Evolutionary conservation across 148 eudicot genomes (phyloP), one percentile per base, ranked within the genome.

Genomic region (Camellia granthamiana): DNA sequence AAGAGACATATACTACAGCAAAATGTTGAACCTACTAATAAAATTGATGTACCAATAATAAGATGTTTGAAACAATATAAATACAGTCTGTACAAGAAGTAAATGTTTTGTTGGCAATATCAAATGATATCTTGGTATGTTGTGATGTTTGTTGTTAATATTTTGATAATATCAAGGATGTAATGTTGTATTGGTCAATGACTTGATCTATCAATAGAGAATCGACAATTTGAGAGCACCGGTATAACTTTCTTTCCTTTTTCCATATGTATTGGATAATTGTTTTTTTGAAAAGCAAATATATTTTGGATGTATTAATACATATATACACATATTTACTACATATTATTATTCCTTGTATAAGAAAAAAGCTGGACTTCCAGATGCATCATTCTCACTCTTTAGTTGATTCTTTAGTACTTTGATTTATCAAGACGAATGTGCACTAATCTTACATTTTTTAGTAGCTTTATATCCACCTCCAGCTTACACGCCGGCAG

Each of bases 381-480:
- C 63, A 52, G 73, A 38, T 66, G 63, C 73, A 18, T 41, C 52
- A 77, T 51, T 66, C 63, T 77, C 21, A 42, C 15, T 38, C 49
- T 19, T 52, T 41, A 4, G 41, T 54, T 66, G 13, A 8, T 52
- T 15, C 6, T 66, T 38, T 10, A 2, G 71, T 77, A 61, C 44
- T 23, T 19, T 3, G 5, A 1, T 43, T 60, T 52, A 18, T 62
- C 69, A 76, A 4, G 63, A 41, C 14, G 23, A 58, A 47, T 42
- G 38, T 23, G 74, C 14, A 54, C 56, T 85, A 77, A 73, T 41
- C 65, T 82, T 79, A 7, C 8, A 12, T 30, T 38, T 64, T n/a
- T 78, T 19, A 79, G 82, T 93, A 92, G 97, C 92, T 47, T 3
- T 92, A 43, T 96, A 93, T 85, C 97, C 95, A 82, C 80, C 94